Base-by-base conservation (phyloP, 331 rosid species). In the Cydonia oblonga region DNA sequence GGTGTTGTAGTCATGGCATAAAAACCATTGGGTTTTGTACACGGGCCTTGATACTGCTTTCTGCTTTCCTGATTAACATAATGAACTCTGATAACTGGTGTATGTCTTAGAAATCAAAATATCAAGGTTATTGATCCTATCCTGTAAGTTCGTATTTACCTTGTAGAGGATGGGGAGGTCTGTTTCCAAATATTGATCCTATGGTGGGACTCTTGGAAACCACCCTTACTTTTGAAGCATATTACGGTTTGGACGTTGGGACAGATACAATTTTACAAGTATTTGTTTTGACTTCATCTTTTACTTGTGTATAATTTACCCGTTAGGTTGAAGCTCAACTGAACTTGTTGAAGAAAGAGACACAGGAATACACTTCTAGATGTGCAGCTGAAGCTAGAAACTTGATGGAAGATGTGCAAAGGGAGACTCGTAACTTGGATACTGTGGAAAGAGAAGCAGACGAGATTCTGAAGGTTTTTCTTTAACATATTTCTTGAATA, bases 381-480 rank as follows among this genome's bases (percentile, higher is more conserved):
- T 81, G 86, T 69, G 80, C 78, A 64, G 81, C 86, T 8, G 96
- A 91, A 77, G 82, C 88, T n/a, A 84, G 78, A 75, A 81, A 70
- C 71, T 82, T 89, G 81, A 52, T 62, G 83, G 93, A 88, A 29
- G 90, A 86, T 64, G 73, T 91, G 38, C 73, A 86, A 32, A 62
- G 16, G 62, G 86, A 87, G 71, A 86, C 81, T 68, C 83, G 35
- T 71, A 83, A 86, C 65, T 51, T 93, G 68, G 80, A 79, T 75
- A 70, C 58, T 64, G 78, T 88, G 84, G 96, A 91, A 79, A 76
- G 80, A 79, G 97, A 91, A 81, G 96, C 88, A 15, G 87, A 77
- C 1, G 91, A 84, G 38, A 83, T 86, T 86, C 78, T 85, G 58
- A 82, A 90, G 93, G 98, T 92, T 82, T 49, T 49, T 42, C 51